phyloP scores from a whole-genome alignment of 345 rosid genomes.

The Cardamine resedifolia region DNA sequence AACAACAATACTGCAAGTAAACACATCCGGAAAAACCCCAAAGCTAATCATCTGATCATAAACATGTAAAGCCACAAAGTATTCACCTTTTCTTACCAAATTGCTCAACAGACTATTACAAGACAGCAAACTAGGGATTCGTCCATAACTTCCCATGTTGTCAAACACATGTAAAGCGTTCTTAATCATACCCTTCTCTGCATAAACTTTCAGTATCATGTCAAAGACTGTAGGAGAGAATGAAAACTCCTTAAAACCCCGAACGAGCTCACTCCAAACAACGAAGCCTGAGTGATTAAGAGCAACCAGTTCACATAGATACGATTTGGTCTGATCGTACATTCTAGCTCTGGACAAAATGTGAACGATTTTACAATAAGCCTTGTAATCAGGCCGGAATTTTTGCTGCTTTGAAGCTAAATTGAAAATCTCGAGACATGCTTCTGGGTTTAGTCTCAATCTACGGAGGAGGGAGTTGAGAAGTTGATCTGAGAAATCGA shows the following conservation, averaged over 20 bases:
- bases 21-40: conserved; percentile 74
- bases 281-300: conserved; percentile 43
- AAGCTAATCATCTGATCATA: conserved; percentile 62
- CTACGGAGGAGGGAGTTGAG: conserved; percentile 61
- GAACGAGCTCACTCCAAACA: conserved; percentile 64
- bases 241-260: conserved; percentile 47
- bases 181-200: conserved; percentile 57
- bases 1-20: conserved; percentile 66
- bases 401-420: conserved; percentile 60
- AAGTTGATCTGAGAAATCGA: conserved; percentile 66
- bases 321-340: conserved; percentile 59
- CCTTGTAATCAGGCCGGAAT: conserved; percentile 56
- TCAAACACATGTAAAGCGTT: conserved; percentile 85
- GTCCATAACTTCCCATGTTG: conserved; percentile 62
- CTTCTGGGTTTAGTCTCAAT: conserved; percentile 58
- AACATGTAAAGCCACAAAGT: conserved; percentile 53
- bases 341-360: conserved; percentile 73
- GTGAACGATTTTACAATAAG: conserved; percentile 77
- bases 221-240: conserved; percentile 81
- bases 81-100: conserved; percentile 62
- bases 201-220: conserved; percentile 72
- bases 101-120: conserved; percentile 70
- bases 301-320: conserved; percentile 49
- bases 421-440: conserved; percentile 62
- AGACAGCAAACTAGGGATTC: conserved; percentile 65